Conservation (phyloP, 179 eudicot genomes). For the Amaranthus tricolor region DNA sequence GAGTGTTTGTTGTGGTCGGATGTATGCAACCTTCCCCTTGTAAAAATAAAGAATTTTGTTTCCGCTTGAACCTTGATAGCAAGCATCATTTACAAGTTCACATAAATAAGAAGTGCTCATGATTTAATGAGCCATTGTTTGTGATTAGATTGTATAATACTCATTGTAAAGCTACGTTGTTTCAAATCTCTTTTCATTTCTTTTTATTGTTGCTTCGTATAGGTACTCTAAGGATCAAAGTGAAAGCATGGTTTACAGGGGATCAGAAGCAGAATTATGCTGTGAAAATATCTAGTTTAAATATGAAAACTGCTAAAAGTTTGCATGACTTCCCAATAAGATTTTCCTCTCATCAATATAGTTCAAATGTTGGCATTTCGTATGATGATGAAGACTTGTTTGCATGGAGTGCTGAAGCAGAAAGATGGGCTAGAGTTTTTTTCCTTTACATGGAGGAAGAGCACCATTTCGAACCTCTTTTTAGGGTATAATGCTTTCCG, state of each 20-base stretch:
- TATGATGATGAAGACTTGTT: slow-evolving; percentile 79
- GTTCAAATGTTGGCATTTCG: slow-evolving; percentile 24
- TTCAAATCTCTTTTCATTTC: neutral
- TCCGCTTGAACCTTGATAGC: no score
- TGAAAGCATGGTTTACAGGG: slow-evolving; percentile 65
- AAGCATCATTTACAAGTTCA: no score
- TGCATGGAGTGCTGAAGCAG: slow-evolving; percentile 71
- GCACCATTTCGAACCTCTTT: slow-evolving; percentile 47
- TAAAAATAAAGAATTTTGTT: no score
- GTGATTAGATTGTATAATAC: neutral
- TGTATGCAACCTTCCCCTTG: no score
- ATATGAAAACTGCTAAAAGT: slow-evolving; percentile 41
- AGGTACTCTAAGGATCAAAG: slow-evolving; percentile 60
- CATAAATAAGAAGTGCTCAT: no score
- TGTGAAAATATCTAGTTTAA: slow-evolving; percentile 19
- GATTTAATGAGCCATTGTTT: no score
- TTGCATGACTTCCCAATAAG: slow-evolving; percentile 45
- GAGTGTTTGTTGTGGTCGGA: no score
- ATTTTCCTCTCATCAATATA: slow-evolving; percentile 34
- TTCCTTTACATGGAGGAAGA: slow-evolving; percentile 63
- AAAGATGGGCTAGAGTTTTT: slow-evolving; percentile 80
- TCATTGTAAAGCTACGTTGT: neutral
- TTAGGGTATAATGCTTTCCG: slow-evolving; percentile 42
- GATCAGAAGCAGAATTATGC: slow-evolving; percentile 24
- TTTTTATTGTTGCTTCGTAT: slow-evolving; percentile 15